Evolutionary conservation across 495 filamentous ascomycete species (phyloP), one percentile per base, ranked within the genome.

Genomic region (Hypoxylon intermedium): DNA sequence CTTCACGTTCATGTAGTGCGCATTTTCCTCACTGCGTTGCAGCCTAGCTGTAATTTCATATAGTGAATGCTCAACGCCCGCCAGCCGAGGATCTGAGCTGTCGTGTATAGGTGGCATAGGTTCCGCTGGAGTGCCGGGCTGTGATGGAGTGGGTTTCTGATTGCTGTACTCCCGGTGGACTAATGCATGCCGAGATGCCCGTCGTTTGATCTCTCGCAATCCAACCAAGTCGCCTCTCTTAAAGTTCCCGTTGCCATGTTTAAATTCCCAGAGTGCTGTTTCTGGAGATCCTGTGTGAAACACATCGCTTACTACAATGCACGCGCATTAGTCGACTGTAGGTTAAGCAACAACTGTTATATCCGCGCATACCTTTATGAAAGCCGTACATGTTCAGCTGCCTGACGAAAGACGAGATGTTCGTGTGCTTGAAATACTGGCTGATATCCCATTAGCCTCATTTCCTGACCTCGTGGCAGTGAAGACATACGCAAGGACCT

Each of bases 371-470:
- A 94, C 94, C 94, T 92, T 98, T 98, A 75, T 98, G 94, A 78
- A 98, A 98, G 1, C 94, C 94, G 67, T 98, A 98, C 94, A 98
- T 98, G 71, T 98, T 98, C 49, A 98, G 79, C 75, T 98, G 94
- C 43, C 94, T 86, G 30, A 98, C 94, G 71, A 98, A 98, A 7
- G 94, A 98, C 3, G 94, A 97, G 50, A 98, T 95, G 70, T 98
- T 98, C 56, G 94, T 98, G 73, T 98, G 94, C 71, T 98, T 98
- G 74, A 98, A 98, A 73, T 98, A 98, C 85, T 96, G 85, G 53
- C 87, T 89, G 68, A 41, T 50, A 33, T 30, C 63, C 40, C 50
- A 49, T 69, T 50, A 69, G 38, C 49, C 58, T 49, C 37, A 23
- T 19, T 43, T 30, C 37, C 24, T 23, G 40, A 36, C 18, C n/a